A percentile compares a stretch with the other conserved stretches of the same genome.
phyloP scores from a whole-genome alignment of 768 basidiomycete genomes.

The Sporobolomyces roseus region DNA sequence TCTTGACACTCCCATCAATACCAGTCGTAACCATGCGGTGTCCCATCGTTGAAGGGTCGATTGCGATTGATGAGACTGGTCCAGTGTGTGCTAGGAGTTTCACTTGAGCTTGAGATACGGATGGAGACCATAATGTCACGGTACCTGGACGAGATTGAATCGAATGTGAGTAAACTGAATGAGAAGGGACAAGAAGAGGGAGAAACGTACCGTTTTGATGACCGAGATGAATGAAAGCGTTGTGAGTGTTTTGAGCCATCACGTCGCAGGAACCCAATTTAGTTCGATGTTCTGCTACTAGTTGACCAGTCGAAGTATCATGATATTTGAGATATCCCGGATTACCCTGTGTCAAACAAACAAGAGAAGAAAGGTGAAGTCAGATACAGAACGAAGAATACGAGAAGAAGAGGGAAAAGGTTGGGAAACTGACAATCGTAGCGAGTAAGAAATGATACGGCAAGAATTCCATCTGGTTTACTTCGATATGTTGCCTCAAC shows the following conservation, averaged over 20 bases:
- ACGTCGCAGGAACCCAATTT: constrained; percentile 77
- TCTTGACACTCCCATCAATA: constrained; percentile 78
- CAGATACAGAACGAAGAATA: no score
- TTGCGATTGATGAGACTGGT: constrained; percentile 70
- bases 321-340: constrained; percentile 91
- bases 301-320: constrained; percentile 86
- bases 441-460: constrained; percentile 94
- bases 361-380: constrained; percentile 2
- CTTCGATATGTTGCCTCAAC: constrained; percentile 78
- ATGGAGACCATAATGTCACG: constrained; percentile 96
- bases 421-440: constrained; percentile 60
- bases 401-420: neutral
- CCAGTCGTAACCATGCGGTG: constrained; percentile 88
- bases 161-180: neutral
- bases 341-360: constrained; percentile 76
- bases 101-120: constrained; percentile 83
- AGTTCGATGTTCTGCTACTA: constrained; percentile 81
- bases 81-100: constrained; percentile 87
- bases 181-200: neutral
- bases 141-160: constrained; percentile 49
- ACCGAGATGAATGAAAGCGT: constrained; percentile 88
- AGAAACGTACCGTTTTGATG: constrained; percentile 70
- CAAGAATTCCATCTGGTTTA: constrained; percentile 82
- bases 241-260: constrained; percentile 87
- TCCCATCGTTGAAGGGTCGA: constrained; percentile 81